Base-by-base conservation (phyloP, 768 basidiomycete species). In the Mycena sanguinolenta region DNA sequence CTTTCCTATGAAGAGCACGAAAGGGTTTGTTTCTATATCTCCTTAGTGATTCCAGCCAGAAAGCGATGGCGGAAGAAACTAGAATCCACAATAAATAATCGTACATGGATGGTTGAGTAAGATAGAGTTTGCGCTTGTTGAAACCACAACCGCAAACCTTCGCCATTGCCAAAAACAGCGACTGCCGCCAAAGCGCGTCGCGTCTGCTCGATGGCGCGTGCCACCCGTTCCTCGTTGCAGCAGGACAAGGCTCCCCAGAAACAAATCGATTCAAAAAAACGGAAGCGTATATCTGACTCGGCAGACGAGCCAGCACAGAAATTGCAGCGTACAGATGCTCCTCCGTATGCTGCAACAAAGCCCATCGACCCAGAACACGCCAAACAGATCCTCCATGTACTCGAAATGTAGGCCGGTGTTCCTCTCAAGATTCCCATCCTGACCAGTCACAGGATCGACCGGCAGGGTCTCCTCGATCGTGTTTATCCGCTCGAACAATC, bases 381-480 rank as follows among this genome's bases (percentile, higher is more conserved):
- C 27, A n/a, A 81, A 82, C 46, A 84, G 70, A 87, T 92, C 59
- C 86, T 92, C 57, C 85, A 88, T 75, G 83, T 92, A 61, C 86
- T 92, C 65, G 84, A 88, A 73, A 81, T 84, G 90, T 91, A 69
- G 68, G 85, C 79, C 21, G 34, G 60, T n/a, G 27, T 65, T 19
- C 52, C 42, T 32, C 14, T 21, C 52, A 46, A 61, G 9, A 55
- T 1, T 16, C 28, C 52, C 49, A 27, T 34, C 54, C 63, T 73
- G 61, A 72, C 74, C 52, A 42, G 8, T 70, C 55, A 52, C 76
- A 93, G 92, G 74, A 81, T 89, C 69, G 94, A 95, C 78, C 85
- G 85, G 0, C 93, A 93, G 73, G 92, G 90, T 55, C 83, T 95
- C 6, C 89, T 95, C 13, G 93, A 95, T 84, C 91, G 94, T 74